phyloP scores from a whole-genome alignment of 345 rosid species.

The Rhodamnia rubescens region DNA sequence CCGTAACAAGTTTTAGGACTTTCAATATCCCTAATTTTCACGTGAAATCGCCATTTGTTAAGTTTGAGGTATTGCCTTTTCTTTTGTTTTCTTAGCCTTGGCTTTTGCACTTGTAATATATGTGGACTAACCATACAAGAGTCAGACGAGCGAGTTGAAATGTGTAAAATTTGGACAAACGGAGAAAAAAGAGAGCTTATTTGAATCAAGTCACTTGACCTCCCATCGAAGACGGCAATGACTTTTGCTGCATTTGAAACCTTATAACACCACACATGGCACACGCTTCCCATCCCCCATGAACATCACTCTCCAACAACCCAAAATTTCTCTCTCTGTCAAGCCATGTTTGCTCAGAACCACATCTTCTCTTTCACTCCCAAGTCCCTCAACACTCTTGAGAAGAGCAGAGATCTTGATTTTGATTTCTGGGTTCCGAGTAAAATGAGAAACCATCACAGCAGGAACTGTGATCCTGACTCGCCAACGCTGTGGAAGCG shows the following conservation, averaged over 20 bases:
- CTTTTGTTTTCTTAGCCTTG: not conserved
- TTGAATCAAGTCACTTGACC: not conserved
- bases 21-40: too few species aligned
- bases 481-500: not conserved
- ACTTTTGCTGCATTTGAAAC: slow-evolving; percentile 1
- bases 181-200: slow-evolving; percentile 2
- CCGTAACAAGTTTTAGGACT: too few species aligned
- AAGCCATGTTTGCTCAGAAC: not conserved
- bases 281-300: not conserved
- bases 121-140: not conserved
- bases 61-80: not conserved
- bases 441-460: not conserved
- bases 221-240: slow-evolving; percentile 31
- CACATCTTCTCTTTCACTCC: not conserved
- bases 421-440: slow-evolving; percentile 31
- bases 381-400: not conserved
- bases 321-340: not conserved
- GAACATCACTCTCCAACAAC: not conserved
- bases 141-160: not conserved
- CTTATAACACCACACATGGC: not conserved
- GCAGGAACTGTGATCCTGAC: not conserved
- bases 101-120: not conserved
- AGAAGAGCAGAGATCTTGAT: slow-evolving; percentile 8
- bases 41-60: not conserved
- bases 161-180: not conserved